Conservation (phyloP, 2,329 filamentous ascomycete species). For the Pseudogymnoascus sp. region DNA sequence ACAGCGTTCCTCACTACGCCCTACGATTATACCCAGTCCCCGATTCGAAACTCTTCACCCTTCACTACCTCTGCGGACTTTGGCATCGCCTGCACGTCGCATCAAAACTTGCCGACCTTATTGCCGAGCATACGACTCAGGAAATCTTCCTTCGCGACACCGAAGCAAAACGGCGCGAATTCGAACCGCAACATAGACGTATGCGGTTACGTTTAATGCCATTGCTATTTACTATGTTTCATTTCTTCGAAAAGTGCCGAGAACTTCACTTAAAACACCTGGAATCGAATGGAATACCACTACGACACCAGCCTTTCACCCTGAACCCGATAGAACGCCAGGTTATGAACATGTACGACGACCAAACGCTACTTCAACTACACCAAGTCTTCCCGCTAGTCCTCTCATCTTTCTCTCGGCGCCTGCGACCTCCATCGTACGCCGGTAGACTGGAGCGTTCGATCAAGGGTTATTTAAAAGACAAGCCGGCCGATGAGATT, state of each 20-base stretch:
- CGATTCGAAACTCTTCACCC: constrained; percentile 39
- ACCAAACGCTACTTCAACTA: constrained; percentile 51
- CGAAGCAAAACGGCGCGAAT: constrained; percentile 45
- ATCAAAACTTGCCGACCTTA: constrained; percentile 51
- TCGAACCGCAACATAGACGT: constrained; percentile 51
- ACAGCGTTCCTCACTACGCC: constrained; percentile 52
- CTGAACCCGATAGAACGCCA: constrained; percentile 53
- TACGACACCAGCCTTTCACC: constrained; percentile 44
- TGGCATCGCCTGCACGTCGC: constrained; percentile 59
- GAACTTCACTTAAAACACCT: constrained; percentile 50
- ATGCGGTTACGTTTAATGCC: constrained; percentile 58
- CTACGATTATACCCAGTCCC: constrained; percentile 48
- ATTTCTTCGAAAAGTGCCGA: constrained; percentile 59
- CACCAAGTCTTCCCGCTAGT: constrained; percentile 58
- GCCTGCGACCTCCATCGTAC: constrained; percentile 55
- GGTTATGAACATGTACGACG: constrained; percentile 57
- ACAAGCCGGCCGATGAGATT: constrained; percentile 53
- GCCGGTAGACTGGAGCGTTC: constrained; percentile 54
- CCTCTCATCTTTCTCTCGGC: constrained; percentile 54
- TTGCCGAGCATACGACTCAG: constrained; percentile 56
- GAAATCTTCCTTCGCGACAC: constrained; percentile 54
- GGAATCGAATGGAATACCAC: constrained; percentile 39
- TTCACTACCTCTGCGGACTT: constrained; percentile 54
- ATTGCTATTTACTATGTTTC: constrained; percentile 55
- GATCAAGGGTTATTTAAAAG: constrained; percentile 53